Evolutionary conservation across 2,329 filamentous ascomycete species (phyloP), one percentile per base, ranked within the genome.

Genomic region (Monilinia polystroma): DNA sequence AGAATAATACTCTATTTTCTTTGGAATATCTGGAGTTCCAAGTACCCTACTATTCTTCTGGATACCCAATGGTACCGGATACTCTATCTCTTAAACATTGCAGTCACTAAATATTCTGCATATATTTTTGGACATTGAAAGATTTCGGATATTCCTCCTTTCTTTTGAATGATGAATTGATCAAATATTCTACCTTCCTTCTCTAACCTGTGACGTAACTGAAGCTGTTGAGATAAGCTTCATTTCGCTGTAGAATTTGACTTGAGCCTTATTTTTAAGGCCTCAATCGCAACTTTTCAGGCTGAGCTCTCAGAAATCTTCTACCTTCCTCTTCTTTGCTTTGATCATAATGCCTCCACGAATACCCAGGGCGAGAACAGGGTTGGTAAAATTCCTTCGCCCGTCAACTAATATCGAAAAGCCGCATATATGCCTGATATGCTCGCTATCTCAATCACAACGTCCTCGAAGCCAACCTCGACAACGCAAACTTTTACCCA

Each of bases 321-420:
- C 67, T 66, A 67, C 67, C 71, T 63, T 54, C 45, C 32, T 53
- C 47, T 60, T 35, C 12, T 23, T 47, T 66, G 45, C 49, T 62
- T 66, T 57, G 64, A 66, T 49, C 71, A 71, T 66, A 70, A 76
- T 76, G 75, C 75, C 73, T 74, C 75, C 75, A 70, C 73, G 73
- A 70, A 63, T 76, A 68, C 67, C 71, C 26, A 70, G 70, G 62
- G 47, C 71, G 64, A 68, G 68, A 65, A 69, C 71, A 64, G 67
- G 70, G 8, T 70, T 68, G 53, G 63, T 70, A 35, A 67, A 54
- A 43, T 20, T 63, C 38, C 26, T 67, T 51, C 56, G 64, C 64
- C 29, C 64, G 35, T 53, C 70, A 70, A 68, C 63, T 60, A 26
- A 20, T 43, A 18, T 66, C 23, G n/a, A 38, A 10, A 56, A 38